Percentiles rank a stretch among this genome's conserved stretches.
Conservation (phyloP, 1,139 yeast species). For the Candida anutae region DNA sequence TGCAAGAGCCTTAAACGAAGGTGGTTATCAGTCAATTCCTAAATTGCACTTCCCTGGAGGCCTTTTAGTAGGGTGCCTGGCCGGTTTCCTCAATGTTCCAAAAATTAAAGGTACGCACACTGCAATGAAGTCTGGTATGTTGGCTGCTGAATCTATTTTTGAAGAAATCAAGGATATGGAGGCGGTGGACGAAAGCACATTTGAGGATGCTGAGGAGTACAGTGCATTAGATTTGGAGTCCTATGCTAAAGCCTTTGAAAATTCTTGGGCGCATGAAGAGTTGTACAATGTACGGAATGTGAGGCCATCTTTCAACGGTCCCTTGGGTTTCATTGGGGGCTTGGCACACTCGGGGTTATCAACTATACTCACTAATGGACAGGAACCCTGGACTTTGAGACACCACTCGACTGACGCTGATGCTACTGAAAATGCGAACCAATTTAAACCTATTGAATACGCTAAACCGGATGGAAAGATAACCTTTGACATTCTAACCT, state of each 20-base stretch:
- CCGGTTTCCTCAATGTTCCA: conserved; percentile 95
- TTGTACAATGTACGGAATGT: conserved; percentile 77
- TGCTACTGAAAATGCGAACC: conserved; percentile 58
- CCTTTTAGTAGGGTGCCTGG: conserved; percentile 85
- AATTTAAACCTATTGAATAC: conserved; percentile 66
- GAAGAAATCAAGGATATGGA: conserved; percentile 43
- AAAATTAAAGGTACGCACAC: conserved; percentile 98
- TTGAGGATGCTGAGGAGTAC: conserved; percentile 24
- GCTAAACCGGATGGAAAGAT: conserved; percentile 91
- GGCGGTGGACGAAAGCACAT: conserved; percentile 43
- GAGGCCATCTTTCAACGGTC: conserved; percentile 78
- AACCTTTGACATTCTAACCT: conserved; percentile 84
- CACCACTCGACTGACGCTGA: conserved; percentile 68
- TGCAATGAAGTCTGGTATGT: conserved; percentile 89
- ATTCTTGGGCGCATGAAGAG: conserved; percentile 85
- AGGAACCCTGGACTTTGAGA: conserved; percentile 80
- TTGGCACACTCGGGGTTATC: conserved; percentile 79
- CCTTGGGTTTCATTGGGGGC: conserved; percentile 72
- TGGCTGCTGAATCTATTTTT: conserved; percentile 84
- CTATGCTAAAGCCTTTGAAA: conserved; percentile 57
- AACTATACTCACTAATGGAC: conserved; percentile 68
- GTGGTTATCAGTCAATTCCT: conserved; percentile 91
- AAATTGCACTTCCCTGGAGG: conserved; percentile 92
- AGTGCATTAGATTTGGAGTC: conserved; percentile 43
- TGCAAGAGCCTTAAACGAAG: conserved; percentile 94